Base-by-base conservation (phyloP, 1,284 basidiomycete genomes). In the Gymnopus androsaceus region DNA sequence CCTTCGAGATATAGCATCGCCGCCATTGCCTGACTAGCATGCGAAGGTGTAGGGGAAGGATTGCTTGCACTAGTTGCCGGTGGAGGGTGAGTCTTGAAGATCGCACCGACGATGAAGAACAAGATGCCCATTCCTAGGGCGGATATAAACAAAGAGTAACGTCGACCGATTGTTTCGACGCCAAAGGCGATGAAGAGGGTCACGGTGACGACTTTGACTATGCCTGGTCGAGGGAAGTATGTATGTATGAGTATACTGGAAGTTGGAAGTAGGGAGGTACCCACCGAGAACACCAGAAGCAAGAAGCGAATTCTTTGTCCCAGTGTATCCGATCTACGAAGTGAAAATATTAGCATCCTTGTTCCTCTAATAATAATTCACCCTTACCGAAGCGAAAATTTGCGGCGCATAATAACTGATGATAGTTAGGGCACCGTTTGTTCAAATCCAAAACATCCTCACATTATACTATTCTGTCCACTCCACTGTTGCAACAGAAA, bases 201-300 rank as follows among this genome's bases (percentile, higher is more conserved):
- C 4, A 87, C 88, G 9, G 85, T 78, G 47, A 86, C 71, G 53
- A 87, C 28, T 33, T 54, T 63, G 28, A 87, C 77, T 64, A 87
- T 40, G 27, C 50, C 50, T 51, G 27, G 2, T 23, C 5, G 25
- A 19, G 19, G 21, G 23, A 7, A 9, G 23, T 17, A 23, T 37
- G 36, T 40, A 23, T 31, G 5, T 23, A 4, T 9, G n/a, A 31
- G 21, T 5, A 6, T 5, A 19, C 31, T 23, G 23, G 15, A 21
- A 19, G 5, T 17, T 28, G 9, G 30, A 12, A 33, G 9, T 11
- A 27, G 3, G 5, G 36, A 51, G 15, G 8, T 34, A 3, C 31
- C 12, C 75, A 57, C 85, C 87, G 65, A 88, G 88, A 50, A 89
- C 78, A 19, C 88, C 88, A 1, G 85, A 86, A 9, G 88, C 84